Conservation (phyloP, 768 basidiomycete species). For the Podaxis sp. region DNA sequence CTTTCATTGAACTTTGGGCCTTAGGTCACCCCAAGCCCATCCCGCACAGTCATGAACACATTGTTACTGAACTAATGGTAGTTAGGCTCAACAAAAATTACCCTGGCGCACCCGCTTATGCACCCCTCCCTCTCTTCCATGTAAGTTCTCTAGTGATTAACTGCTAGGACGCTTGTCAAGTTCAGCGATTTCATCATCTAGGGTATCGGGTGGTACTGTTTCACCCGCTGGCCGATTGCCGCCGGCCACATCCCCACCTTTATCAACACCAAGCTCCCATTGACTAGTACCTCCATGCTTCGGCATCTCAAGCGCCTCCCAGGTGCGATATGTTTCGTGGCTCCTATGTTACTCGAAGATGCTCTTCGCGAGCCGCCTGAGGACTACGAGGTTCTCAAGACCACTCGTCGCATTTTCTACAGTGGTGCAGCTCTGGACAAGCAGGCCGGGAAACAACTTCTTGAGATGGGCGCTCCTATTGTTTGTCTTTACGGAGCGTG, state of each 20-base stretch:
- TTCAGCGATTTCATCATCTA: not conserved
- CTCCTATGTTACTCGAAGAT: constrained; percentile 23
- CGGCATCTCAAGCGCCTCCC: constrained; percentile 18
- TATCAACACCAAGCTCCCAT: constrained; percentile 16
- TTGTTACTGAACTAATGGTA: constrained; percentile 10
- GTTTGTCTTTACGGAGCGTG: constrained; percentile 16
- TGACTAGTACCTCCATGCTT: constrained; percentile 15
- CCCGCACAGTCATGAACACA: constrained; percentile 17
- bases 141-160: constrained; percentile 12
- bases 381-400: constrained; percentile 12
- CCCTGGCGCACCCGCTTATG: constrained; percentile 17
- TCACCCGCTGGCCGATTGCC: constrained; percentile 17
- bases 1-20: not conserved
- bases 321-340: constrained; percentile 13
- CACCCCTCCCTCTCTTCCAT: constrained; percentile 24
- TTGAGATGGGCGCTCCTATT: constrained; percentile 11
- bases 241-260: constrained; percentile 13
- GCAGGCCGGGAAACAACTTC: constrained; percentile 13
- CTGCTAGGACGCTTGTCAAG: not conserved
- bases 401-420: constrained; percentile 13
- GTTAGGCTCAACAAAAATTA: constrained; percentile 6
- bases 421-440: constrained; percentile 19
- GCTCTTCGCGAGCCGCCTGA: constrained; percentile 13
- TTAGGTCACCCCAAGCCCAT: constrained; percentile 25
- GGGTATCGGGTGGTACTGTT: constrained; percentile 18